Percentiles rank a stretch among this genome's conserved stretches.
Conservation (phyloP, 495 filamentous ascomycete species). For the Penicillium lividum region DNA sequence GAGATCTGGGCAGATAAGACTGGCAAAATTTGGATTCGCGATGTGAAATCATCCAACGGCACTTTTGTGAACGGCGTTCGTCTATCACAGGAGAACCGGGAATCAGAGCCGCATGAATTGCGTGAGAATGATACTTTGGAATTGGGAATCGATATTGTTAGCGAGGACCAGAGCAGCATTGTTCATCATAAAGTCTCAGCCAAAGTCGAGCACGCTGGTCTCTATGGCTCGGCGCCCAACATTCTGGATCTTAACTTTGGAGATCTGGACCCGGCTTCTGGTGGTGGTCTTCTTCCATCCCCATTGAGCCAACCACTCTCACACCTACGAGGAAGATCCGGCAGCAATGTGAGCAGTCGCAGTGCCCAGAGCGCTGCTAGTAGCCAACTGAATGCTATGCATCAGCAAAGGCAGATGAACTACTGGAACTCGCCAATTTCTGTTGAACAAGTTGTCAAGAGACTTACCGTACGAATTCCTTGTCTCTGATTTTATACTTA, state of each 20-base stretch:
- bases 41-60: constrained; percentile 97
- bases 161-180: constrained; percentile 95
- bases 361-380: constrained; percentile 54
- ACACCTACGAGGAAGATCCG: constrained; percentile 67
- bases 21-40: constrained; percentile 93
- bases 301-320: constrained; percentile 56
- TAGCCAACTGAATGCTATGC: constrained; percentile 58
- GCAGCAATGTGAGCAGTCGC: constrained; percentile 67
- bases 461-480: constrained; percentile 71
- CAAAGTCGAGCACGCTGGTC: constrained; percentile 91
- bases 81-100: constrained; percentile 86
- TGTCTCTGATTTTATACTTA: not conserved
- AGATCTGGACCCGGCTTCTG: constrained; percentile 73
- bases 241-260: constrained; percentile 87
- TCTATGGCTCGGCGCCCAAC: constrained; percentile 64
- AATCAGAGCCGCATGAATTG: constrained; percentile 91
- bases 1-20: constrained; percentile 90
- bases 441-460: constrained; percentile 93
- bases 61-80: constrained; percentile 96
- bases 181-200: constrained; percentile 98
- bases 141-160: constrained; percentile 96
- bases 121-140: constrained; percentile 86
- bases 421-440: constrained; percentile 87
- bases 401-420: constrained; percentile 69
- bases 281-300: constrained; percentile 65